phyloP scores from a whole-genome alignment of 345 rosid genomes.

The Euphorbia tirucalli region DNA sequence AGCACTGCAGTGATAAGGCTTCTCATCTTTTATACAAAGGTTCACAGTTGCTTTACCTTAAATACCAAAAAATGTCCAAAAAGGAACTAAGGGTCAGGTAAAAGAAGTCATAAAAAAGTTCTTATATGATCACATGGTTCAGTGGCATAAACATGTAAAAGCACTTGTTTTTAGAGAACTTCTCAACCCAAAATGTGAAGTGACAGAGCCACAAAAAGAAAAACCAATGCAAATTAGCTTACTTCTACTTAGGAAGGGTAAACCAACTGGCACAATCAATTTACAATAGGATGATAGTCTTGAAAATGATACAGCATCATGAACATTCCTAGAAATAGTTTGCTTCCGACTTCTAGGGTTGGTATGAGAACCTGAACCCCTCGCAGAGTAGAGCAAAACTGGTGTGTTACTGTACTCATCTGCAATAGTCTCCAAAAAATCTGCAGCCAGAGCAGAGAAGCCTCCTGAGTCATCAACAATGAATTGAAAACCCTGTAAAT shows the following conservation, averaged over 20 bases:
- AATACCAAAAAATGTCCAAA: slow-evolving; percentile 17
- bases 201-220: not conserved
- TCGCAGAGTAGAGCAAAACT: slow-evolving; percentile 63
- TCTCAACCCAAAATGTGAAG: not conserved
- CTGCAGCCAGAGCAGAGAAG: slow-evolving; percentile 75
- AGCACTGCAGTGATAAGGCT: slow-evolving; percentile 75
- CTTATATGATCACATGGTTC: not conserved
- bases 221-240: slow-evolving; percentile 32
- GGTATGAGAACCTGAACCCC: slow-evolving; percentile 50
- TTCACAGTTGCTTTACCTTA: slow-evolving; percentile 62
- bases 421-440: slow-evolving; percentile 73
- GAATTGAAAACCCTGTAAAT: slow-evolving; percentile 81
- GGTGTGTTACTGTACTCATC: slow-evolving; percentile 79
- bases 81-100: not conserved
- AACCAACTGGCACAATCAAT: slow-evolving; percentile 78
- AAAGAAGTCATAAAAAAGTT: not conserved
- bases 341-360: slow-evolving; percentile 45
- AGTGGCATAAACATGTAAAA: too few species aligned
- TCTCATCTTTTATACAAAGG: slow-evolving; percentile 62
- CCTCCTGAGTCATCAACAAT: slow-evolving; percentile 88
- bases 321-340: slow-evolving; percentile 56
- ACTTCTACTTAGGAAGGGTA: slow-evolving; percentile 71
- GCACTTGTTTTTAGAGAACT: too few species aligned
- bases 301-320: slow-evolving; percentile 81
- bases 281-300: slow-evolving; percentile 62